Evolutionary conservation across 2,329 filamentous ascomycete genomes (phyloP), one percentile per base, ranked within the genome.

Genomic region (Fusarium burgessii): DNA sequence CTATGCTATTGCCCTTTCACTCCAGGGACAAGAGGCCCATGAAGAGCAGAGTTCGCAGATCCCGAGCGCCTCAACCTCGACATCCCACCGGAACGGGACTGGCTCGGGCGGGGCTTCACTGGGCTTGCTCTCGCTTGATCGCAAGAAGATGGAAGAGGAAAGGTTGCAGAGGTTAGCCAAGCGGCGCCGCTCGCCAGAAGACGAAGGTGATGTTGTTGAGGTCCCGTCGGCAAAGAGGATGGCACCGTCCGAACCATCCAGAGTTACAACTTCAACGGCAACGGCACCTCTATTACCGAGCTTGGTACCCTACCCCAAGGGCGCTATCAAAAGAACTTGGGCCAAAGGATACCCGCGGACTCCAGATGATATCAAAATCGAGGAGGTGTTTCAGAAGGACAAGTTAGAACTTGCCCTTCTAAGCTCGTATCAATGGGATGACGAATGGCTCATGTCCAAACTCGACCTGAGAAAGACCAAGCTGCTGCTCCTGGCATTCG

Each of bases 401-500:
- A 86, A 90, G 15, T 84, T 98, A 12, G 84, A 92, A 54, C 88
- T 94, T 41, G 95, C 93, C 2, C 88, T 98, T 0, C 82, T 98
- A 8, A 97, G 94, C 73, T 93, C 95, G 0, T 98, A 92, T 74
- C 90, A 95, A 77, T 96, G 93, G 90, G 92, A 98, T 69, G 88
- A 91, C 17, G 87, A 92, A 32, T 98, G 93, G 93, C 79, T 96
- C 46, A 79, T 95, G 32, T 86, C 84, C 9, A 97, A 96, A 78
- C 79, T 97, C 32, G 84, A 93, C 66, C 77, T 85, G 17, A 74
- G 70, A 14, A 85, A 79, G 58, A 93, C 91, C 0, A 90, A 89
- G 71, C 81, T 93, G n/a, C 73, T 90, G 25, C 84, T 93, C 60
- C 77, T 90, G 43, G 85, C 88, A 4, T 90, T 85, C 76, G 88